These are phyloP conservation scores for Pythium periplocum DNA, from an alignment of 352 stramenopile genomes.

Conservation along the genomic window DNA sequence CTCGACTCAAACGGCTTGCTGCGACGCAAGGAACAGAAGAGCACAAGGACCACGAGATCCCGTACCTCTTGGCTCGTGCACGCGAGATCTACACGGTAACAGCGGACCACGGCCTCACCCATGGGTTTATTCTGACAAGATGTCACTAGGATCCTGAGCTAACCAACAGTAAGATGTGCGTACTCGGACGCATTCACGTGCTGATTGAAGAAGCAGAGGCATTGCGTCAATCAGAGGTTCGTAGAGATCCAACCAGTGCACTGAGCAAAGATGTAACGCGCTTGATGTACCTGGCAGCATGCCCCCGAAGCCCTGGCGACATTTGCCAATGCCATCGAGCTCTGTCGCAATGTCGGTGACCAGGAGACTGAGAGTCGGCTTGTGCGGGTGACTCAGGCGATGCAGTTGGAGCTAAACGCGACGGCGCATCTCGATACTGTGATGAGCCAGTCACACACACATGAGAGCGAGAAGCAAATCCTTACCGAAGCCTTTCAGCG, in stretches of 20 bases:
- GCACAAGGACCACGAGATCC: not conserved
- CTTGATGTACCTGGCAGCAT: slow-evolving; percentile 16
- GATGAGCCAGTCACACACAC: slow-evolving; percentile 4
- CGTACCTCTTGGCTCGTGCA: slow-evolving; percentile 1
- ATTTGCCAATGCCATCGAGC: slow-evolving; percentile 34
- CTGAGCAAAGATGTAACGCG: no score
- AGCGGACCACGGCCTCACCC: not conserved
- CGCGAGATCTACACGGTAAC: slow-evolving; percentile 10
- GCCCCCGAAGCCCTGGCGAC: slow-evolving; percentile 21
- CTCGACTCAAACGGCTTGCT: slow-evolving; percentile 5
- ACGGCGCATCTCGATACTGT: slow-evolving; percentile 21
- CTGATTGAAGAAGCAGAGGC: slow-evolving; percentile 45
- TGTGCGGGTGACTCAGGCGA: slow-evolving; percentile 25
- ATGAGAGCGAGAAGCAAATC: slow-evolving; percentile 26
- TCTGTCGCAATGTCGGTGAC: slow-evolving; percentile 40
- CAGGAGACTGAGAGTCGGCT: slow-evolving; percentile 39
- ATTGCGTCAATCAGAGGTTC: slow-evolving; percentile 23
- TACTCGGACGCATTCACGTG: slow-evolving; percentile 38
- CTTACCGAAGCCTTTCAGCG: slow-evolving; percentile 32
- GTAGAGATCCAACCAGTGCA: not conserved
- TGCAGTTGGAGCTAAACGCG: slow-evolving; percentile 31
- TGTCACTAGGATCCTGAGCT: slow-evolving; percentile 17
- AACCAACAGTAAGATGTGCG: slow-evolving; percentile 17
- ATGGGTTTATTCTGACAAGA: not conserved
- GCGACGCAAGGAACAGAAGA: not conserved